phyloP scores from a whole-genome alignment of 768 basidiomycete genomes.

The Russula ochroleuca region DNA sequence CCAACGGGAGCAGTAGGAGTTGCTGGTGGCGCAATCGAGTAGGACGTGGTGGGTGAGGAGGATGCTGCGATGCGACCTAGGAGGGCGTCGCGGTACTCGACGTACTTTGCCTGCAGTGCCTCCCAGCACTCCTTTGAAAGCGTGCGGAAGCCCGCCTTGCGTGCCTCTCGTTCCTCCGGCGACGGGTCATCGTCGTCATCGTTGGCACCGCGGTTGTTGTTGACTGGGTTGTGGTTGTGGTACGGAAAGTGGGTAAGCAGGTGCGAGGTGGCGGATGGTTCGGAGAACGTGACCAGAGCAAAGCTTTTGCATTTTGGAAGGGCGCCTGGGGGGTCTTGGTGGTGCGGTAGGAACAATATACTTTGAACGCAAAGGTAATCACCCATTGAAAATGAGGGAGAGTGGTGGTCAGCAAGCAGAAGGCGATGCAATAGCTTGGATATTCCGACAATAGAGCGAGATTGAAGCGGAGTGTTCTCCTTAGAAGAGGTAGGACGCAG shows the following conservation, averaged over 20 bases:
- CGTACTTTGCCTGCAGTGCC: slow-evolving; percentile 60
- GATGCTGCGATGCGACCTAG: slow-evolving; percentile 35
- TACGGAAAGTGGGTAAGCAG: slow-evolving; percentile 52
- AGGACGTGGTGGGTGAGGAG: neutral
- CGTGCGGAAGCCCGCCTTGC: slow-evolving; percentile 55
- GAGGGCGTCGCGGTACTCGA: slow-evolving; percentile 54
- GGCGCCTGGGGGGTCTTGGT: slow-evolving; percentile 53
- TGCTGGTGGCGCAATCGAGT: neutral
- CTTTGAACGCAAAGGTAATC: slow-evolving; percentile 41
- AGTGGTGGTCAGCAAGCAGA: slow-evolving; percentile 11
- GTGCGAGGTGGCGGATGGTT: slow-evolving; percentile 38
- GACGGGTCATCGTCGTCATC: neutral
- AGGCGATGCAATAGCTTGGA: slow-evolving; percentile 37
- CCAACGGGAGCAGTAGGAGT: neutral
- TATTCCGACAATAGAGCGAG: slow-evolving; percentile 50
- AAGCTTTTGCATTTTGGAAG: slow-evolving; percentile 68
- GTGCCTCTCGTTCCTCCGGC: slow-evolving; percentile 40
- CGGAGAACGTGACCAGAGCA: slow-evolving; percentile 58
- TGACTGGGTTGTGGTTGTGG: slow-evolving; percentile 51
- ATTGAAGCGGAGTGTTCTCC: slow-evolving; percentile 65
- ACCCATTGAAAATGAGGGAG: slow-evolving; percentile 1
- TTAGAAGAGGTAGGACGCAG: slow-evolving; percentile 31
- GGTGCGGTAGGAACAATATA: slow-evolving; percentile 57
- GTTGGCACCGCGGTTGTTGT: neutral
- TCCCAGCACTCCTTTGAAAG: slow-evolving; percentile 61